Percentiles rank a stretch among this genome's conserved stretches.
Evolutionary conservation across 305 asterid species (phyloP).

Genomic region (Fraxinus velutina): DNA sequence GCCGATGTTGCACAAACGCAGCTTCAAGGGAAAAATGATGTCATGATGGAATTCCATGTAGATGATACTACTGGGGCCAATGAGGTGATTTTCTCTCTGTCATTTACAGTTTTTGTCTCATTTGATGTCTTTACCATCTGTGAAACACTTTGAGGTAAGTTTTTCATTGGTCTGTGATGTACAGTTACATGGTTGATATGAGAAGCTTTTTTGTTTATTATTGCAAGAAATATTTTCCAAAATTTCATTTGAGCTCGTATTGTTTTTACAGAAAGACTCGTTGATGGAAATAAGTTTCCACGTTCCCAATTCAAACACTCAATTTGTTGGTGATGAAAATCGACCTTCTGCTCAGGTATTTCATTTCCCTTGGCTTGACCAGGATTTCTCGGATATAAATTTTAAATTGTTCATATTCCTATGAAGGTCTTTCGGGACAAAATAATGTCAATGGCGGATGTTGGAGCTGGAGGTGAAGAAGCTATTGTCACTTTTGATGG

Average conservation of each 20-base stretch:
- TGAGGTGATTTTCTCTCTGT: slow-evolving; percentile 50
- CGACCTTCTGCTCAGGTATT: slow-evolving; percentile 87
- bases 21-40: slow-evolving; percentile 96
- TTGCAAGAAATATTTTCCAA: not conserved
- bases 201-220: not conserved
- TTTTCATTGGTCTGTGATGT: not conserved
- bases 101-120: not conserved
- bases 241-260: not conserved
- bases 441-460: slow-evolving; percentile 93
- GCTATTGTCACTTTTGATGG: slow-evolving; percentile 92
- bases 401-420: not conserved
- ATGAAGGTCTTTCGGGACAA: slow-evolving; percentile 81
- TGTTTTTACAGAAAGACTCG: slow-evolving; percentile 76
- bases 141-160: not conserved
- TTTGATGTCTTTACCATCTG: slow-evolving; percentile 2
- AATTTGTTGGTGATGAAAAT: slow-evolving; percentile 91
- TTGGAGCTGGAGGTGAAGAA: slow-evolving; percentile 92
- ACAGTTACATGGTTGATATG: not conserved
- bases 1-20: slow-evolving; percentile 98
- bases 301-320: slow-evolving; percentile 92
- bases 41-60: slow-evolving; percentile 87
- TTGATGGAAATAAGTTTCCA: slow-evolving; percentile 98
- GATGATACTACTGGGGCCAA: slow-evolving; percentile 96
- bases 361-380: slow-evolving; percentile 16
- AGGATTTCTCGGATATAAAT: not conserved